These are phyloP conservation scores for Amyloporia xantha DNA, from an alignment of 768 basidiomycete species.

Conservation along the genomic window DNA sequence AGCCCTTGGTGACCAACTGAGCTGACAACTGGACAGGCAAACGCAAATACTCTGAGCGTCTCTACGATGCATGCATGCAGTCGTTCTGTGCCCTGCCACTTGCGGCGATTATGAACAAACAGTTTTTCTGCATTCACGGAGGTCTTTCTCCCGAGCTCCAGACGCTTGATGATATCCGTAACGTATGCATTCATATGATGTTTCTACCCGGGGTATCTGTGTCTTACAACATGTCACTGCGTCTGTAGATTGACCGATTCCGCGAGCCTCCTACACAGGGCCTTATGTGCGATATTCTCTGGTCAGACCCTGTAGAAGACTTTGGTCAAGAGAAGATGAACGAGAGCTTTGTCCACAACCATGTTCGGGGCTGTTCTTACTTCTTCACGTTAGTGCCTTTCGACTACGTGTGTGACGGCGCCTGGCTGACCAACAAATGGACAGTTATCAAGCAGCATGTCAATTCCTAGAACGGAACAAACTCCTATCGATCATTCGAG, in stretches of 20 bases:
- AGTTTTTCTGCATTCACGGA: conserved; percentile 97
- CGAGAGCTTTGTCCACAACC: conserved; percentile 92
- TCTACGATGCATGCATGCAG: conserved; percentile 98
- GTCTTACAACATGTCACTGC: not conserved
- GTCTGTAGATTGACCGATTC: conserved; percentile 98
- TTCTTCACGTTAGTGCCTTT: conserved; percentile 72
- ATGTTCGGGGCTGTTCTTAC: conserved; percentile 94
- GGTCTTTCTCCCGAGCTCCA: conserved; percentile 93
- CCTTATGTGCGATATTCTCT: conserved; percentile 97
- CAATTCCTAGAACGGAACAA: conserved; percentile 97
- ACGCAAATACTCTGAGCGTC: conserved; percentile 95
- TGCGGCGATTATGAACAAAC: conserved; percentile 98
- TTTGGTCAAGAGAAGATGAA: conserved; percentile 91
- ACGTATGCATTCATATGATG: conserved; percentile 39
- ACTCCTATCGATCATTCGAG: conserved; percentile 91
- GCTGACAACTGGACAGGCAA: conserved; percentile 53
- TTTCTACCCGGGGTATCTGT: not conserved
- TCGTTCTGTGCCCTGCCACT: conserved; percentile 93
- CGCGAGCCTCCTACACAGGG: conserved; percentile 96
- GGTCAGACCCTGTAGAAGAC: conserved; percentile 97
- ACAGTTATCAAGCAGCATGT: conserved; percentile 94
- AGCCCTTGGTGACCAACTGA: not conserved
- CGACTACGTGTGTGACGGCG: conserved; percentile 10
- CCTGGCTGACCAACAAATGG: conserved; percentile 6
- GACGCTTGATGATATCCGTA: conserved; percentile 90